Percentiles rank a stretch among this genome's conserved stretches.
Conservation (phyloP, 345 rosid genomes). For the Bruguiera gymnorhiza region DNA sequence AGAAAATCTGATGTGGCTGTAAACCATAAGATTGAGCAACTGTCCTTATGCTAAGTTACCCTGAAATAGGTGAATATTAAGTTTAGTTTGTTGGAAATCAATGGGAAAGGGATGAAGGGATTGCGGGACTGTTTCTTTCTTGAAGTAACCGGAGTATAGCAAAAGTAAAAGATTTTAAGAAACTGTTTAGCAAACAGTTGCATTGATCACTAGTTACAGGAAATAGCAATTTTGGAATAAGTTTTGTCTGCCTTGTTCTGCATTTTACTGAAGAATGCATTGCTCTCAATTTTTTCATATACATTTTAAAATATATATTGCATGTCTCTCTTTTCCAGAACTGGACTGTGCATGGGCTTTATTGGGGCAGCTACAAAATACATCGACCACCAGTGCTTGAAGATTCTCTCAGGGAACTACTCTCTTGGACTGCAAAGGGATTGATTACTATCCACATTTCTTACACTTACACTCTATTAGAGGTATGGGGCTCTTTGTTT, state of each 20-base stretch:
- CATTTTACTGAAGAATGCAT: not conserved
- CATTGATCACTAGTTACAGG: not conserved
- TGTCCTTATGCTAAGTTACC: not conserved
- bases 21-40: not conserved
- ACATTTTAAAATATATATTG: not conserved
- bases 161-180: not conserved
- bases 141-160: not conserved
- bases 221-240: not conserved
- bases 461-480: conserved; percentile 56
- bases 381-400: conserved; percentile 61
- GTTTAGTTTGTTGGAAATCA: not conserved
- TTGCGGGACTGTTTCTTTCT: not conserved
- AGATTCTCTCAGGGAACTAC: conserved; percentile 69
- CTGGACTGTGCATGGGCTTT: conserved; percentile 97
- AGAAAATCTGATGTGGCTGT: no score
- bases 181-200: no score
- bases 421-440: conserved; percentile 73
- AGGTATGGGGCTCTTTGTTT: conserved; percentile 44
- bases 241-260: not conserved
- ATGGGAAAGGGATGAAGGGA: not conserved
- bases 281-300: not conserved
- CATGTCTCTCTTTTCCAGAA: conserved; percentile 52
- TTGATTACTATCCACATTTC: conserved; percentile 67
- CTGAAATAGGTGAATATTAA: not conserved
- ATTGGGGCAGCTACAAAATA: conserved; percentile 81